These are phyloP conservation scores for Pythium oligandrum DNA, from an alignment of 352 stramenopile genomes.

Conservation along the genomic window DNA sequence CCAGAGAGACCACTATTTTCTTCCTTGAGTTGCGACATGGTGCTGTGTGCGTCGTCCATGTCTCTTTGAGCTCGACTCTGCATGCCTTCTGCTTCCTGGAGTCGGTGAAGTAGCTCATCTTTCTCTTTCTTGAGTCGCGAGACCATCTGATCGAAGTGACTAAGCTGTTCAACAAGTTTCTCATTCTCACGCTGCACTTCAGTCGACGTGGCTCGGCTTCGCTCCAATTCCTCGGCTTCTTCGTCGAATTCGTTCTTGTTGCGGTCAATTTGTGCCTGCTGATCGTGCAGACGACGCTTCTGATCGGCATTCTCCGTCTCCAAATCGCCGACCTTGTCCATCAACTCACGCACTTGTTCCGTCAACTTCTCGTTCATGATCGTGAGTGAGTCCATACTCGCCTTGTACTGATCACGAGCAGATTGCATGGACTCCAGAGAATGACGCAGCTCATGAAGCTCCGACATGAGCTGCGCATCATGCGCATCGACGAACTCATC, in stretches of 20 bases:
- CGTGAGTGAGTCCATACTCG: constrained; percentile 10
- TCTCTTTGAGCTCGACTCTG: constrained; percentile 14
- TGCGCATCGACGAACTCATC: constrained; percentile 58
- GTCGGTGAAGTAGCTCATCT: constrained; percentile 11
- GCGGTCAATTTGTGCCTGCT: constrained; percentile 7
- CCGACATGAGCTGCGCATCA: constrained; percentile 43
- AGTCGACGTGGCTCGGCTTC: constrained; percentile 12
- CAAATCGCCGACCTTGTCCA: constrained; percentile 10
- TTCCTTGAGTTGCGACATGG: constrained; percentile 44
- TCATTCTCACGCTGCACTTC: constrained; percentile 21
- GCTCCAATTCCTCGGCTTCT: constrained; percentile 14
- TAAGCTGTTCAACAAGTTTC: constrained; percentile 22
- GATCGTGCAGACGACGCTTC: constrained; percentile 9
- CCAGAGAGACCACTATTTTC: constrained; percentile 37
- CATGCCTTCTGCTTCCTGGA: constrained; percentile 13
- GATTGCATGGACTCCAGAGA: constrained; percentile 14
- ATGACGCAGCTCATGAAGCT: constrained; percentile 50
- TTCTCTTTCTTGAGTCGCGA: constrained; percentile 23
- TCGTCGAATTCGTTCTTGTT: constrained; percentile 10
- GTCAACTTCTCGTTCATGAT: constrained; percentile 16
- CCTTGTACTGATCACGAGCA: constrained; percentile 13
- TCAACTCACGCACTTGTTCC: constrained; percentile 4
- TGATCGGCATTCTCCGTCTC: constrained; percentile 16
- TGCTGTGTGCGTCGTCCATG: constrained; percentile 19
- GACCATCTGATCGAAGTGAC: constrained; percentile 22